Base-by-base conservation (phyloP, 106 monocot genomes). In the Allium cepa region DNA sequence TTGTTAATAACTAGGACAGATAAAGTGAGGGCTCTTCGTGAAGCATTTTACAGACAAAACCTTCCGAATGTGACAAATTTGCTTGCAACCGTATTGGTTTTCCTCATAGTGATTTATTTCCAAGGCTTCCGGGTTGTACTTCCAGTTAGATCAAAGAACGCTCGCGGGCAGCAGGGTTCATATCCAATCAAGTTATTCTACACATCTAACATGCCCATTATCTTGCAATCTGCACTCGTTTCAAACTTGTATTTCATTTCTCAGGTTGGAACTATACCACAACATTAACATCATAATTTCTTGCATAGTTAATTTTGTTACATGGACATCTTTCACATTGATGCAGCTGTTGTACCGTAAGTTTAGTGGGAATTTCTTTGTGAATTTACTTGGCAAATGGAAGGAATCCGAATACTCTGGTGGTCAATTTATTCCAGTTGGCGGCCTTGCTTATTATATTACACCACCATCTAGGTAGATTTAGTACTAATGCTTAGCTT, bases 81-180 rank as follows among this genome's bases (percentile, higher is more conserved):
- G 68, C 72, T 78, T 52, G 72, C 78, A 22, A 78, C 72, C 4
- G 78, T 78, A 16, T 53, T 78, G 67, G 78, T 78, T 27, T 78
- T 78, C 47, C 72, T 78, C 17, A 68, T 78, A 62, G 78, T 78
- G 46, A 78, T 78, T 48, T 78, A 78, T 48, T 73, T 78, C 56
- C 78, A 78, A 78, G 78, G 78, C 11, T 78, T 78, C 17, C 72
- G 78, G 12, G 68, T 78, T 72, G 78, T 78, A 62, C 78, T 78
- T 46, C 78, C 78, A 14, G 78, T 78, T 17, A 78, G 78, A 27
- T 78, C 78, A 49, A 78, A 78, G 62, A 78, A 72, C 69, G 78
- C 78, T 27, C 73, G 73, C 49, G 78, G 71, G 16, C 71, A 72
- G 8, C 71, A 72, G 28, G 71, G 71, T 8, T 72, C 71, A 46